Base-by-base conservation (phyloP, 768 basidiomycete genomes). In the Mycena rosella region DNA sequence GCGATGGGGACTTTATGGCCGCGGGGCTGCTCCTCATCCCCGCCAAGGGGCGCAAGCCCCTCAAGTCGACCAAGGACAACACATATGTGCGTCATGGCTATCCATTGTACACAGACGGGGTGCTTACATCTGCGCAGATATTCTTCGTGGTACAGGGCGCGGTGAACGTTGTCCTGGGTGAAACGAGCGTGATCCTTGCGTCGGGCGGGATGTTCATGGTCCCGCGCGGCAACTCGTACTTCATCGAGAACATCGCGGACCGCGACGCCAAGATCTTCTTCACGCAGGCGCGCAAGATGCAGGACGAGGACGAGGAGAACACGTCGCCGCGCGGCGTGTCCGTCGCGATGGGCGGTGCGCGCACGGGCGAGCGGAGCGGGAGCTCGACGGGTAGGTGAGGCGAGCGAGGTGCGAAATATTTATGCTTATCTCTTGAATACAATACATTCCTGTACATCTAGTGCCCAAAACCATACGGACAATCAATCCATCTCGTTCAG, bases 31-130 rank as follows among this genome's bases (percentile, higher is more conserved):
- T 99, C 53, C 83, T 87, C 56, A 91, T 99, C 45, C 95, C 95
- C 6, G 87, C 91, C 0, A 82, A 87, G 3, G 86, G 87, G 26
- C 83, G 87, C 69, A 99, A 99, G 78, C 93, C 93, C 10, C 88
- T 86, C 63, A 99, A 99, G 77, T 86, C 88, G 32, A 89, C 96
- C 1, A 96, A 94, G 76, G 98, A 99, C 74, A 99, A 99, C 71
- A 94, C 94, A 30, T 96, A 94, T 77, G 95, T 96, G 69, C 71
- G 93, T 84, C 26, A 54, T 22, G 18, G 8, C n/a, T 51, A 13
- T 36, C 26, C n/a, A 18, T 60, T 38, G 24, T 27, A 47, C 54
- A 60, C 13, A 38, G 34, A n/a, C n/a, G n/a, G 6, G 32, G 32
- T 34, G 32, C 32, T 34, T 40, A 40, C 38, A 15, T 40, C 45